Base-by-base conservation (phyloP, 1,284 basidiomycete species). In the Cryptococcus sp. region DNA sequence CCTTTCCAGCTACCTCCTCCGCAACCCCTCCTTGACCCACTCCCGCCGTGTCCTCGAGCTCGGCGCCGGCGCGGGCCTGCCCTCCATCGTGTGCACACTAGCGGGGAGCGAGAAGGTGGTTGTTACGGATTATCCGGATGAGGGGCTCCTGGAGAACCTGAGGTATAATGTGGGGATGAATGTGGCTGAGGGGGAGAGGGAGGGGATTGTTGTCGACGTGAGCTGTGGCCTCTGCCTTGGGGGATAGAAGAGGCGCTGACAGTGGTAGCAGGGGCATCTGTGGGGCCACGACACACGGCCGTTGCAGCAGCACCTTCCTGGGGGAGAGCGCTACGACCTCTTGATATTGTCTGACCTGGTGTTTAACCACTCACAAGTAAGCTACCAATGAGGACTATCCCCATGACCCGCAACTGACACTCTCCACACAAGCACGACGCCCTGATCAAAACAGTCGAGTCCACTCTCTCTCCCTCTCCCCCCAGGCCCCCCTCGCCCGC, bases 111-210 rank as follows among this genome's bases (percentile, higher is more conserved):
- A 72, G 37, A 62, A 68, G 40, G 66, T 79, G 3, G 82, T 95
- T 1, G 78, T 93, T 24, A 96, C 95, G 0, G 95, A 98, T 75
- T 98, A 97, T 75, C 93, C 94, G 0, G 95, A 98, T 66, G 69
- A 80, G 2, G 72, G 80, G 3, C 80, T 98, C n/a, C 75, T 97
- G 46, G 81, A 88, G 2, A 97, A 96, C 69, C 80, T 98, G 44
- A 67, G 76, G 13, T 75, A 81, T 57, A 98, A 98, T 70, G 82
- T 90, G 0, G 69, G 78, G 3, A 64, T 72, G 28, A 94, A 94
- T 67, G 60, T 87, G 3, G 60, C 66, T 0, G 60, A 66, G 2
- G 63, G 72, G 2, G 62, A 73, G 20, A 66, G 68, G 7, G 57
- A 63, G 4, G 64, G 66, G 2, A 80, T 85, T 3, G 67, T 71